phyloP scores from a whole-genome alignment of 228 moss, liverwort and hornwort species.

The Sphagnum magellanicum region DNA sequence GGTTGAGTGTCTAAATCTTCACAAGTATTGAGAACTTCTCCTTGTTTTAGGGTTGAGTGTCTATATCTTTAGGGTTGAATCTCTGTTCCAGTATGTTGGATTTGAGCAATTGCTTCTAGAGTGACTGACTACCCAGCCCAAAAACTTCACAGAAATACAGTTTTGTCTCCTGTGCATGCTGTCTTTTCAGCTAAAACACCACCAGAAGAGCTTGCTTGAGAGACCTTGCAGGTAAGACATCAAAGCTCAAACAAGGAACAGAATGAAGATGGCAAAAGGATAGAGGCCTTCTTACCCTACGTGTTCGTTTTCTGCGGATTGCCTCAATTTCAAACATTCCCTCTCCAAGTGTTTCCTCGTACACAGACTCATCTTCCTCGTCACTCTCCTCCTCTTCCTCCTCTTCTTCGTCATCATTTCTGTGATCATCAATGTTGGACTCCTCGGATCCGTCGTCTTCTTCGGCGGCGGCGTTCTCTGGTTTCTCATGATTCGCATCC shows the following conservation, averaged over 20 bases:
- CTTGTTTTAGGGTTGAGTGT: no score
- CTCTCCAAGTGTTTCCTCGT: constrained; percentile 55
- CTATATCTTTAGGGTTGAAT: no score
- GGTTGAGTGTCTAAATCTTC: no score
- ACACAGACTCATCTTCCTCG: constrained; percentile 25
- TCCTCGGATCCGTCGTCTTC: constrained; percentile 36
- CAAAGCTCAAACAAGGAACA: no score
- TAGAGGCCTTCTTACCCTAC: constrained; percentile 25
- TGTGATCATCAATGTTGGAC: constrained; percentile 37
- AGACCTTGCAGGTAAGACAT: no score
- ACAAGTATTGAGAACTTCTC: no score
- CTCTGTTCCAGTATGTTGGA: no score
- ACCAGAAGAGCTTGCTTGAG: no score
- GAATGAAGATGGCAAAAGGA: no score
- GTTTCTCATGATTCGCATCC: constrained; percentile 31
- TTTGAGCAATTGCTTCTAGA: no score
- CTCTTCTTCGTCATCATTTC: constrained; percentile 7
- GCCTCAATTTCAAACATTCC: constrained; percentile 64
- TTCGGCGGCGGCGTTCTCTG: constrained; percentile 18
- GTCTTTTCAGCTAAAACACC: no score
- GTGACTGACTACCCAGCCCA: background rate
- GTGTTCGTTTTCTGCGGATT: constrained; percentile 54
- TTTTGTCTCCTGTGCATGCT: no score
- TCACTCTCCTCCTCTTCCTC: constrained; percentile 24
- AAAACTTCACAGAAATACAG: background rate